Base-by-base conservation (phyloP, 2,329 filamentous ascomycete genomes). In the Corinectria fuckeliana region DNA sequence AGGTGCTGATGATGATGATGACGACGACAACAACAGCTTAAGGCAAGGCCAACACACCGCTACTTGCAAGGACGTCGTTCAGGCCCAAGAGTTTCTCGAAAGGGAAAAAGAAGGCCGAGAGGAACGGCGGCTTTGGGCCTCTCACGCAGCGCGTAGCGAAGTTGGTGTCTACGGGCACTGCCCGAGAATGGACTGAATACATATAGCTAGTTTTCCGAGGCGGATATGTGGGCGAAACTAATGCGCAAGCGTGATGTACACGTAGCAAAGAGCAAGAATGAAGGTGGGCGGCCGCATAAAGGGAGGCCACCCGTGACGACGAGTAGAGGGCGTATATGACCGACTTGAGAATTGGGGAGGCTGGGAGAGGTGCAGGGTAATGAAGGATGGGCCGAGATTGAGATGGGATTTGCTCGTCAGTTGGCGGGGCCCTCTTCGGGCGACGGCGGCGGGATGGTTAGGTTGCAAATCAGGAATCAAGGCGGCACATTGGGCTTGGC, bases 301-400 rank as follows among this genome's bases (percentile, higher is more conserved):
- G 18, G 48, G 61, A 68, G 68, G 52, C 68, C 68, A 67, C 60
- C 58, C 58, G 68, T 58, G 67, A 61, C 56, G 39, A 56, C 20
- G 44, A 50, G 53, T 23, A 48, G 50, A 56, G 49, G 32, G 48
- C 50, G 57, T 39, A 54, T 30, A 21, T 42, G 23, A 39, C 14
- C 39, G 34, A 54, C 58, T 9, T 14, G 21, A 44, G 42, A 69
- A 70, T 64, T 56, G 47, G 54, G 65, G 66, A 66, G 68, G 68
- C 44, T 70, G 68, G 68, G 68, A 39, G 62, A 53, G n/a, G n/a
- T 64, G 44, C 56, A 67, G 64, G 62, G 64, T 65, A 67, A 32
- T 36, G 21, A 60, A n/a, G n/a, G n/a, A n/a, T n/a, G n/a, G n/a
- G n/a, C n/a, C n/a, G n/a, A n/a, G n/a, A n/a, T n/a, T 54, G 52